Conservation (phyloP, 148 eudicot species). For the Camellia granthamiana region DNA sequence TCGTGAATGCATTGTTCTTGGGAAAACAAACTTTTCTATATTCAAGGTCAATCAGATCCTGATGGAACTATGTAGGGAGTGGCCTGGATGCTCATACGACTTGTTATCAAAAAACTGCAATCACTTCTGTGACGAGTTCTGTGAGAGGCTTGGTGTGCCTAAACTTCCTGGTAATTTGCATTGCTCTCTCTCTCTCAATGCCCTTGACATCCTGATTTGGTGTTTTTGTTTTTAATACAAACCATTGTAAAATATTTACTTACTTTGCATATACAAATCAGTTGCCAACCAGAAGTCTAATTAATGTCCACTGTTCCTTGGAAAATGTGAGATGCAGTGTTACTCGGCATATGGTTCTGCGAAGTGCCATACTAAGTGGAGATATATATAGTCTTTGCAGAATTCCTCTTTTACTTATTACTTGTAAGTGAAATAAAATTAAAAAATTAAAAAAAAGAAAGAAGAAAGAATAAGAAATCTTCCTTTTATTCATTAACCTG, state of each 20-base stretch:
- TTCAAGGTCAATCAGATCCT: constrained; percentile 69
- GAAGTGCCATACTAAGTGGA: not conserved
- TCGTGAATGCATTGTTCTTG: constrained; percentile 82
- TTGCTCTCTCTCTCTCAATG: not conserved
- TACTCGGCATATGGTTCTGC: not conserved
- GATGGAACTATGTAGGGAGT: constrained; percentile 88
- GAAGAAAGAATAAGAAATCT: not conserved
- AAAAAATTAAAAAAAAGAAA: no score
- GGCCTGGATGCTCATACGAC: constrained; percentile 92
- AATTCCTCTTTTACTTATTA: not conserved
- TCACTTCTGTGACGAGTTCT: constrained; percentile 89
- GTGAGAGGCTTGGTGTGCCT: constrained; percentile 82
- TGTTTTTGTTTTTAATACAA: not conserved
- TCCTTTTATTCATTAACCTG: not conserved
- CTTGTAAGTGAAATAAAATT: no score
- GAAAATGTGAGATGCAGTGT: not conserved
- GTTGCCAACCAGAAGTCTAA: not conserved
- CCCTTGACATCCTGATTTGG: not conserved
- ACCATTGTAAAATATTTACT: not conserved
- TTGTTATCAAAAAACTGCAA: constrained; percentile 89
- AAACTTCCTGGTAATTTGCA: constrained; percentile 80
- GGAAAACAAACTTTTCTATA: constrained; percentile 56
- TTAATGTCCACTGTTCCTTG: not conserved
- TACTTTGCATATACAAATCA: not conserved
- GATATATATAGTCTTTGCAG: not conserved